Conservation (phyloP, 306 rosid species). For the Citrullus mucosospermus region DNA sequence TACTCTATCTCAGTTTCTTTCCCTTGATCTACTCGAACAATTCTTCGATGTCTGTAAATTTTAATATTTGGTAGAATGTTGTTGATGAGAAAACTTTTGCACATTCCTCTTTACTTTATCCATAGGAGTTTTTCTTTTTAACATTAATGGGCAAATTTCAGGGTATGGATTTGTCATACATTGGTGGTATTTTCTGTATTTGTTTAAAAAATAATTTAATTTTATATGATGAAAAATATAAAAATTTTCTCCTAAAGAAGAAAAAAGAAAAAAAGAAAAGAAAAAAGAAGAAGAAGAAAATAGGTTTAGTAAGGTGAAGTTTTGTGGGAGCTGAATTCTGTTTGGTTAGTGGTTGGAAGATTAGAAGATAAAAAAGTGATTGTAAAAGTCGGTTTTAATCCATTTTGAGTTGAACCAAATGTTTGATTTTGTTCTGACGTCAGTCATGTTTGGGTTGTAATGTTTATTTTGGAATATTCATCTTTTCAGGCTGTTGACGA, state of each 20-base stretch:
- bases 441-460: neutral
- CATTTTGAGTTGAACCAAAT: neutral
- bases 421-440: neutral
- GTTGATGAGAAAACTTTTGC: neutral
- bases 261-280: neutral
- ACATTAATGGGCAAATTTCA: neutral
- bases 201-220: neutral
- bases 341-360: neutral
- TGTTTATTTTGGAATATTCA: neutral
- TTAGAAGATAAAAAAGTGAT: neutral
- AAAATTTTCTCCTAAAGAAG: neutral
- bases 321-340: neutral
- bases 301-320: neutral
- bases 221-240: neutral
- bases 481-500: conserved; percentile 40
- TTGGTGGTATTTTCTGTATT: neutral
- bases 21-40: neutral
- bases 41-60: neutral
- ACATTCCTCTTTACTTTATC: neutral
- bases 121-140: neutral
- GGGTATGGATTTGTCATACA: neutral
- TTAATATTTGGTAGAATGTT: neutral
- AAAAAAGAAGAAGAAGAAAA: neutral
- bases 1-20: neutral
- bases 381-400: neutral